A percentile compares a stretch with the other conserved stretches of the same genome.
These are phyloP conservation scores for Acanthamoeba pearcei DNA, from an alignment of 208 protist species.

Conservation along the genomic window DNA sequence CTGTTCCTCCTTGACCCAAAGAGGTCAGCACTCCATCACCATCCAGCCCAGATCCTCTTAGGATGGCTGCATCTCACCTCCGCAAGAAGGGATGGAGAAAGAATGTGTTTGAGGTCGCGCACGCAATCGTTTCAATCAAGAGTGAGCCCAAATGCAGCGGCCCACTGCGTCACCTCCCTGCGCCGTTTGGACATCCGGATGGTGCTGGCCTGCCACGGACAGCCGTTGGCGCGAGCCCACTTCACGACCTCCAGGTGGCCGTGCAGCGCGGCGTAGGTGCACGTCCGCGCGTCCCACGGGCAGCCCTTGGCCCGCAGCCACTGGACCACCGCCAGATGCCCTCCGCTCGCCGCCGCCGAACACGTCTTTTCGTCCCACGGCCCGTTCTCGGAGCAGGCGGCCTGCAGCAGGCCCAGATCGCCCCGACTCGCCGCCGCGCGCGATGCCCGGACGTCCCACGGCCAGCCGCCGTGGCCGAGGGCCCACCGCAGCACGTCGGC, in stretches of 20 bases:
- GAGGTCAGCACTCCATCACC: too few relatives aligned
- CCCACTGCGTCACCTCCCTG: too few relatives aligned
- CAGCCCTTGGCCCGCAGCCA: background rate
- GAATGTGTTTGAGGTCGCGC: too few relatives aligned
- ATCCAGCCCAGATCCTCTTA: too few relatives aligned
- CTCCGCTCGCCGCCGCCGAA: background rate
- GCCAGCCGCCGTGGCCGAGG: background rate
- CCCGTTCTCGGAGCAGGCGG: background rate
- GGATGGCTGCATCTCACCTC: too few relatives aligned
- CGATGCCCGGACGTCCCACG: background rate
- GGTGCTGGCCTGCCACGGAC: background rate
- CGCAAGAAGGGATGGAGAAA: too few relatives aligned
- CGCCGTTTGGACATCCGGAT: too few relatives aligned
- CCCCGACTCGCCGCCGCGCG: background rate
- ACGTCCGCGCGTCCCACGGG: background rate
- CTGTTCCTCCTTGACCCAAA: too few relatives aligned
- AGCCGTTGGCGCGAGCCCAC: background rate
- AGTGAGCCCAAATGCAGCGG: too few relatives aligned
- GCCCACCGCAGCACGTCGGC: background rate
- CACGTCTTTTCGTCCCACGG: background rate
- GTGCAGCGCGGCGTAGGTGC: background rate
- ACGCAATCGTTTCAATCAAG: too few relatives aligned
- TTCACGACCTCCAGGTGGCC: background rate
- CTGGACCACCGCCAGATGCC: background rate
- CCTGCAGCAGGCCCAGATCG: background rate